Base-by-base conservation (phyloP, 345 rosid species). In the Viola odorata region DNA sequence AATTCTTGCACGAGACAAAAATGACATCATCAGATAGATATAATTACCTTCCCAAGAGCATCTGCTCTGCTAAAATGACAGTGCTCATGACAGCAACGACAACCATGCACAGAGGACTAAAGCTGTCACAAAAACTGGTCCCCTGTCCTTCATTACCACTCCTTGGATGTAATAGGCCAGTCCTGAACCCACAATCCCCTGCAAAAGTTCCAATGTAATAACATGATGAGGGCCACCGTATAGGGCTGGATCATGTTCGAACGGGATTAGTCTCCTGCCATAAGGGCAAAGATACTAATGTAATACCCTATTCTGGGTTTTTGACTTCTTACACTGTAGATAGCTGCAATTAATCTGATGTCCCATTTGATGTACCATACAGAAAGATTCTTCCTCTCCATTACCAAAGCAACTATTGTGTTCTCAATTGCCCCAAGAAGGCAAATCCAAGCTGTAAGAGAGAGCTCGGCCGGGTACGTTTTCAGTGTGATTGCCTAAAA, bases 61-160 rank as follows among this genome's bases (percentile, higher is more conserved):
- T 78, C 61, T 84, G 83, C 75, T 94, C 99, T 0, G 82, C 83
- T 7, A 90, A 80, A 54, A 90, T 84, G 75, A 89, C 42, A 45
- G 95, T 70, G 14, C 97, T 82, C 83, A 84, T 61, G 51, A 84
- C 60, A 0, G 96, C 97, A 12, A 94, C 97, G 16, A 94, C 81
- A 48, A 90, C 81, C 97, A 86, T 87, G 74, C 87, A 59, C 0
- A 94, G 69, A 6, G 97, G 97, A 71, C 64, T 83, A 12, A 90
- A 52, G 99, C 97, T 15, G 91, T 77, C 8, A 94, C 91, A 58
- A 89, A 94, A 41, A 94, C 99, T 0, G 99, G 97, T 8, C 97
- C 97, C 73, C 86, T 82, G 4, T 84, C 87, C 64, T 81, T 79
- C 96, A 86, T 90, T 53, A 87, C 75, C 42, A 83, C 45, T 44